phyloP scores from a whole-genome alignment of 768 basidiomycete genomes.

The Termitomyces sp. region DNA sequence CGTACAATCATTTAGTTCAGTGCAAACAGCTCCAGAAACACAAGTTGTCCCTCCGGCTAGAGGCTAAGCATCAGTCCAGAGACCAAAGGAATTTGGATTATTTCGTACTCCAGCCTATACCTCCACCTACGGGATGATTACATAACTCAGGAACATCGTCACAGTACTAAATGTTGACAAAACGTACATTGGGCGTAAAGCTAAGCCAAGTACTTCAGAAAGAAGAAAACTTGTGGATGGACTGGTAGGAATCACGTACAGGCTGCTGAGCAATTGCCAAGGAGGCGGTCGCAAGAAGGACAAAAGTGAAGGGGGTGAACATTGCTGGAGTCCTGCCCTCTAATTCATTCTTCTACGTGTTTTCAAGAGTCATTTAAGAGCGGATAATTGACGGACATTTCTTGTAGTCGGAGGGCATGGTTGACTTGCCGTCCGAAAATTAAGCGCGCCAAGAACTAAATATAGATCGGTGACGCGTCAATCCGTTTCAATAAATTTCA shows the following conservation, averaged over 20 bases:
- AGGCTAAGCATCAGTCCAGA: not conserved
- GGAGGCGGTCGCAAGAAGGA: conserved; percentile 8
- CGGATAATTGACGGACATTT: conserved; percentile 4
- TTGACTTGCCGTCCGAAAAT: not conserved
- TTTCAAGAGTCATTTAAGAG: not conserved
- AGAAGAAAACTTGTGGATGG: not conserved
- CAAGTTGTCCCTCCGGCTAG: conserved; percentile 29
- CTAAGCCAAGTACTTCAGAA: not conserved
- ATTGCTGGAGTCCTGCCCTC: not conserved
- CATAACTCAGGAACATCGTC: not conserved
- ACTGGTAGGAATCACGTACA: conserved; percentile 6
- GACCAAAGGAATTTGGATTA: not conserved
- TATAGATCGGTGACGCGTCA: too few species aligned
- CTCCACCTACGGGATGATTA: conserved; percentile 13
- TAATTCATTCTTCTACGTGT: not conserved
- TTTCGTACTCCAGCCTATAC: conserved; percentile 19
- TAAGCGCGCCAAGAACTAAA: not conserved
- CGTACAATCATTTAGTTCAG: conserved; percentile 26
- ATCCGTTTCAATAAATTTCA: too few species aligned
- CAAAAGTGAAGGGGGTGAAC: conserved; percentile 12
- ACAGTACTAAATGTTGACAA: not conserved
- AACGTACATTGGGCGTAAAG: conserved; percentile 17
- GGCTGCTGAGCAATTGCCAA: conserved; percentile 17
- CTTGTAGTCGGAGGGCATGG: not conserved
- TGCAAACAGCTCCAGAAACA: conserved; percentile 28